Evolutionary conservation across 306 rosid species (phyloP).

Genomic region (Elaeagnus macrophylla): DNA sequence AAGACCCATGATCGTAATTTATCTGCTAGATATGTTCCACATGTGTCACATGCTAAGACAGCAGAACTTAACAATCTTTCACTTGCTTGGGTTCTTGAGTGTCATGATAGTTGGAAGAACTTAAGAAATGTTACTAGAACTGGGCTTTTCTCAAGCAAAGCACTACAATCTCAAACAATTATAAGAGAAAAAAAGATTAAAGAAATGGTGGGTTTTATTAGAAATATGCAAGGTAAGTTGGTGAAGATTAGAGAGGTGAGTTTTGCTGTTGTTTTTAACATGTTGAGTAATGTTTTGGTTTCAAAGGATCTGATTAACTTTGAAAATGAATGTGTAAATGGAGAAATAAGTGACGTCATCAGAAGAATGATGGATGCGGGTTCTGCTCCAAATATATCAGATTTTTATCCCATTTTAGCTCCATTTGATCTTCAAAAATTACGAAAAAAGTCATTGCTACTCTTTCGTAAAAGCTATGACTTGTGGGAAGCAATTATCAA

Average conservation of each 20-base stretch:
- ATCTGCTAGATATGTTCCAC: slow-evolving; percentile 8
- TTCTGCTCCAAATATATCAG: slow-evolving; percentile 10
- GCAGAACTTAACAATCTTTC: background rate
- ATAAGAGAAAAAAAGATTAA: slow-evolving; percentile 7
- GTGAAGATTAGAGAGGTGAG: slow-evolving; percentile 4
- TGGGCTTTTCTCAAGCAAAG: slow-evolving; percentile 1
- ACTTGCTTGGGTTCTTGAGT: slow-evolving; percentile 10
- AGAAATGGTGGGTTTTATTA: slow-evolving; percentile 9
- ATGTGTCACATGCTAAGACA: background rate
- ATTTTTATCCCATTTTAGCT: slow-evolving; percentile 7
- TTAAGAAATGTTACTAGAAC: background rate
- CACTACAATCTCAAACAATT: background rate
- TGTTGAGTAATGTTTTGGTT: slow-evolving; percentile 2
- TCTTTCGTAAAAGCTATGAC: background rate
- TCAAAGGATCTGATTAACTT: slow-evolving; percentile 12
- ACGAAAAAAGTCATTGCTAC: background rate
- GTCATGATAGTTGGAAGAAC: slow-evolving; percentile 11
- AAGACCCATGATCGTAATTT: slow-evolving; percentile 11
- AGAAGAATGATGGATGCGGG: slow-evolving; percentile 1
- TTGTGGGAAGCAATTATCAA: background rate
- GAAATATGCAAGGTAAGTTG: slow-evolving; percentile 2
- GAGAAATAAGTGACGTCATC: slow-evolving; percentile 1
- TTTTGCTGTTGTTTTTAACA: background rate
- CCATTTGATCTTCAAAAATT: slow-evolving; percentile 3
- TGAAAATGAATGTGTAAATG: background rate